These are phyloP conservation scores for Talaromyces amestolkiae DNA, from an alignment of 2,329 filamentous ascomycete genomes.

Conservation along the genomic window DNA sequence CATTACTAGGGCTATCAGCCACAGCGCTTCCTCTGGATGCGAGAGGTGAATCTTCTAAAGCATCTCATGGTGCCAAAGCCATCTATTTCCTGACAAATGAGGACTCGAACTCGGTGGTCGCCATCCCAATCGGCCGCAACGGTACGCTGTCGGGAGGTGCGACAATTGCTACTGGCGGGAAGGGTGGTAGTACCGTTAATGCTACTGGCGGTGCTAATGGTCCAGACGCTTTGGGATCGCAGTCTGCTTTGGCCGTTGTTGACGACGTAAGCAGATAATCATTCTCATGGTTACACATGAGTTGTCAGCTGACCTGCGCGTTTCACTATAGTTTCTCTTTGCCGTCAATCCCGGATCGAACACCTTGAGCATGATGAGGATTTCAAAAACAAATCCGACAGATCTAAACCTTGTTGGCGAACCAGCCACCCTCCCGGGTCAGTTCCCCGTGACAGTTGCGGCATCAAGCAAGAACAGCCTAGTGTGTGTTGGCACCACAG, in stretches of 20 bases:
- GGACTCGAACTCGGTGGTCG: conserved; percentile 49
- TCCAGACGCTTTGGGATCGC: conserved; percentile 53
- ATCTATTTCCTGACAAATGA: conserved; percentile 59
- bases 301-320: background rate
- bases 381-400: conserved; percentile 31
- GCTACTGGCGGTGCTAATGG: conserved; percentile 39
- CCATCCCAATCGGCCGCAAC: conserved; percentile 48
- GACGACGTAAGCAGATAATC: conserved; percentile 46
- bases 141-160: conserved; percentile 49
- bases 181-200: conserved; percentile 45
- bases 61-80: conserved; percentile 39
- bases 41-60: background rate
- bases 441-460: conserved; percentile 41
- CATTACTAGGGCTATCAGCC: background rate
- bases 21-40: background rate
- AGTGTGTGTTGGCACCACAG: conserved; percentile 40
- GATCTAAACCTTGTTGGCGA: conserved; percentile 32
- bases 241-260: conserved; percentile 51
- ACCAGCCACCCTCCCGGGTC: conserved; percentile 34
- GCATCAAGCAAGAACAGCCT: conserved; percentile 36
- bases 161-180: conserved; percentile 49
- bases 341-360: conserved; percentile 41
- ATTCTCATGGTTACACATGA: background rate
- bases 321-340: conserved; percentile 23
- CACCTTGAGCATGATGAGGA: conserved; percentile 38